phyloP scores from a whole-genome alignment of 768 basidiomycete species.

The Leccinum imitatum region DNA sequence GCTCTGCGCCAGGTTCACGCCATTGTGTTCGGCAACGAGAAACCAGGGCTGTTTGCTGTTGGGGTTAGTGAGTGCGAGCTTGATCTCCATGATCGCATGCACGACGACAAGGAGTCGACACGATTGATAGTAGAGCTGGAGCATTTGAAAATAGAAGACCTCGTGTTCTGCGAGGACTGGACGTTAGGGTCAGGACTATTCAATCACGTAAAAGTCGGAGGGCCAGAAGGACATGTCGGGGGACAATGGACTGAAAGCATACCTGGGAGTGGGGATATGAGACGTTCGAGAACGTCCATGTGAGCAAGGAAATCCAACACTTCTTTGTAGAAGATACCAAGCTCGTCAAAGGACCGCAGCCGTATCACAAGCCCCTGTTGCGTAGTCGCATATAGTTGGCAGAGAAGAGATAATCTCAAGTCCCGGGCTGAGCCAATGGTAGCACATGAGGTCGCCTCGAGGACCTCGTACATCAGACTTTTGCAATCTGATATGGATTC shows the following conservation, averaged over 20 bases:
- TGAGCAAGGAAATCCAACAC: conserved; percentile 32
- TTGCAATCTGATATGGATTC: conserved; percentile 38
- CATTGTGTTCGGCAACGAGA: conserved; percentile 32
- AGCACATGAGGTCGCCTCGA: conserved; percentile 27
- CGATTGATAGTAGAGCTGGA: conserved; percentile 40
- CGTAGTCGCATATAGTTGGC: conserved; percentile 36
- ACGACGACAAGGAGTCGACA: conserved; percentile 40
- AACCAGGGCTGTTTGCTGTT: conserved; percentile 31
- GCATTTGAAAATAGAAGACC: conserved; percentile 42
- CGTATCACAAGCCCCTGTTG: conserved; percentile 34
- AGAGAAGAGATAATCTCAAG: conserved; percentile 37
- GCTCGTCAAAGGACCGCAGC: conserved; percentile 25
- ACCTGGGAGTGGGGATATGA: conserved; percentile 41
- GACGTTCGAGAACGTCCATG: conserved; percentile 38
- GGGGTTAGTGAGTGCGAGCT: conserved; percentile 18
- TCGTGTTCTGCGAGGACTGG: conserved; percentile 45
- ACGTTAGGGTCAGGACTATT: conserved; percentile 24
- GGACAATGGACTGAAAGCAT: conserved; percentile 10
- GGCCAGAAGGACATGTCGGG: neutral
- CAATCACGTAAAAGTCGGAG: neutral
- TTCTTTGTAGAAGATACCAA: conserved; percentile 36
- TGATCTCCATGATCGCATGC: conserved; percentile 34
- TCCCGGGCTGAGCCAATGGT: conserved; percentile 31
- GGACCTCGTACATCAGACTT: conserved; percentile 30
- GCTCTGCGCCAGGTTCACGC: conserved; percentile 32